Base-by-base conservation (phyloP, 2,329 filamentous ascomycete species). In the Diaporthe sp. region DNA sequence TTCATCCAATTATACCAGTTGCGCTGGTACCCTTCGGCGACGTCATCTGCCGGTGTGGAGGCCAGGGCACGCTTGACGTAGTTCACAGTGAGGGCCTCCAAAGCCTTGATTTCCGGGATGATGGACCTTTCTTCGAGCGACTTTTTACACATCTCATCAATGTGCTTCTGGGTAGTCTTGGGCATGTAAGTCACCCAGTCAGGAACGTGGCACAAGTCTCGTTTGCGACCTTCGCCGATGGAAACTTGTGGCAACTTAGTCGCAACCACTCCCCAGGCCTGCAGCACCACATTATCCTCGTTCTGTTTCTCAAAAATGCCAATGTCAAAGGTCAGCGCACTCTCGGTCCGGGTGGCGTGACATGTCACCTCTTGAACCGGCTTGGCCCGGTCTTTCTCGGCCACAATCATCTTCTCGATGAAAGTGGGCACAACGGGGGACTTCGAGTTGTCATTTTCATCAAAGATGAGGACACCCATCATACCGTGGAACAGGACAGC, bases 401-500 rank as follows among this genome's bases (percentile, higher is more conserved):
- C 19, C 45, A 50, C 45, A n/a, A 50, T 60, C 45, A 77, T 30
- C 19, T n/a, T 25, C 1, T 50, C 8, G 40, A 76, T 74, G 7
- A 60, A 64, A n/a, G 52, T 50, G 33, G 61, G 74, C 54, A 71
- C 28, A 38, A 72, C 58, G 22, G 76, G 55, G 30, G 74, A 72
- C 33, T 50, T n/a, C n/a, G n/a, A n/a, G n/a, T n/a, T 50, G 22
- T 50, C 45, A 50, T 25, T 25, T n/a, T 50, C 45, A 50, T 50
- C 45, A 50, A 50, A 50, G 45, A 50, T 50, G 45, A 50, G 45
- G 4, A 50, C 45, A 50, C 45, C 45, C 45, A 50, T 50, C 47
- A 74, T n/a, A 58, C 64, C 47, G 58, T 74, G 50, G 72, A 72
- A 42, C 15, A 79, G 68, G n/a, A 79, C 60, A 8, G 77, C 71